These are phyloP conservation scores for Lasiosphaeria hispida DNA, from an alignment of 495 filamentous ascomycete species.

Conservation along the genomic window DNA sequence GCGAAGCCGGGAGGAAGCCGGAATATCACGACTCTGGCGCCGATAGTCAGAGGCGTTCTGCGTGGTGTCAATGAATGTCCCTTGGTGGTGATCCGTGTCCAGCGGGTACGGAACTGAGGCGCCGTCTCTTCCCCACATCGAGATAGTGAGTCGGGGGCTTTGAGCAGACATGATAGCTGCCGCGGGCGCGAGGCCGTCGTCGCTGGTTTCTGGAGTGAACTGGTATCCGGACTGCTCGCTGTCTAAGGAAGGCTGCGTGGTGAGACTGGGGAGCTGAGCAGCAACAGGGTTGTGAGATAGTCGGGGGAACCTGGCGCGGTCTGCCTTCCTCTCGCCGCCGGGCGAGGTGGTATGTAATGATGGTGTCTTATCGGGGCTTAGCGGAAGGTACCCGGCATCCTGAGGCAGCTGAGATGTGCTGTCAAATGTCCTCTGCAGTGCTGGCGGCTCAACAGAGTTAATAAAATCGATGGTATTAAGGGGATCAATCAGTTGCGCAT, in stretches of 20 bases:
- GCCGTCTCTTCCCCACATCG: constrained; percentile 44
- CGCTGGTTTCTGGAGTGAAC: constrained; percentile 50
- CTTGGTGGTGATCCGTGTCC: constrained; percentile 23
- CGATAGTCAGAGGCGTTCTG: constrained; percentile 11
- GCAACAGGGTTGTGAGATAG: constrained; percentile 15
- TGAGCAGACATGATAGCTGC: constrained; percentile 37
- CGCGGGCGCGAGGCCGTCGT: constrained; percentile 41
- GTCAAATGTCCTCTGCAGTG: constrained; percentile 12
- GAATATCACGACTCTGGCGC: background rate
- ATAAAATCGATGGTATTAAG: too few relatives aligned
- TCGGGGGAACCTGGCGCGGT: constrained; percentile 17
- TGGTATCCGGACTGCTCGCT: constrained; percentile 32
- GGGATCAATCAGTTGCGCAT: constrained; percentile 8
- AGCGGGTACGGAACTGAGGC: constrained; percentile 27
- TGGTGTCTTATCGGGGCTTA: constrained; percentile 37
- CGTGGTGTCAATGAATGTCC: constrained; percentile 5
- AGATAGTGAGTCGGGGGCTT: constrained; percentile 50
- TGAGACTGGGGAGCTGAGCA: constrained; percentile 23
- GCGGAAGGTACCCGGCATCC: constrained; percentile 21
- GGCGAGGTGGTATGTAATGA: constrained; percentile 31
- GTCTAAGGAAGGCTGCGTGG: constrained; percentile 26
- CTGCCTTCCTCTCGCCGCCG: constrained; percentile 18
- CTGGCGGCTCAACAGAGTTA: background rate
- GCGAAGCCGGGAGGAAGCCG: constrained; percentile 22
- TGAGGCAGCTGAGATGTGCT: constrained; percentile 14